Evolutionary conservation across 768 basidiomycete species (phyloP), one percentile per base, ranked within the genome.

Genomic region (Tubosaeta sp.): DNA sequence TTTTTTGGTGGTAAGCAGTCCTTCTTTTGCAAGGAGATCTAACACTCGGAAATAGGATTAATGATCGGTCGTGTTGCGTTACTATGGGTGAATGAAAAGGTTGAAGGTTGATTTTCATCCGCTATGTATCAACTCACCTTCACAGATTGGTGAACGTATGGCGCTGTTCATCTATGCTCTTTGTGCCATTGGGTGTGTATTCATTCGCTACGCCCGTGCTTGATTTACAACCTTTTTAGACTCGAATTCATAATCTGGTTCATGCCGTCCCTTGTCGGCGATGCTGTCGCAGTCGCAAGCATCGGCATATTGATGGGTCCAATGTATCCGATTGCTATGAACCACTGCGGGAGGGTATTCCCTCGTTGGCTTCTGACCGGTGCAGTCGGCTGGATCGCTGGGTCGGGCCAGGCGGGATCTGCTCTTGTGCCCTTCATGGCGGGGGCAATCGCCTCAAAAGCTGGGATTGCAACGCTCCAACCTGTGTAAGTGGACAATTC

Each of bases 281-380:
- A 80, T 56, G 87, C 79, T 3, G 72, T 88, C 4, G 80, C 83
- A 0, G 75, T 87, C 21, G 76, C 84, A 2, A 56, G 87, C 41
- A 68, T 87, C 14, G 88, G 87, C 16, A 43, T 88, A 9, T 66
- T 88, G 21, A 71, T 90, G n/a, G 88, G 86, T 1, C 87, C 86
- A 3, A 80, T 89, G 71, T 89, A 84, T 60, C 86, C 85, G 2
- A 78, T 87, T 39, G 52, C 70, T 14, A 62, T 71, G 46, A 67
- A 65, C 18, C 69, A 75, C 36, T 62, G 71, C 2, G 61, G 58
- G 12, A 70, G 64, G 24, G 54, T 72, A 29, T 60, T 74, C 16
- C 71, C 72, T 41, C 63, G 54, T 16, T 62, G 65, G 62, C 62
- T 75, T 31, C 53, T 69, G 29, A 70, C 69, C 25, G 69, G 59